These are phyloP conservation scores for Alternaria burnsii DNA, from an alignment of 2,329 filamentous ascomycete species.

Conservation along the genomic window DNA sequence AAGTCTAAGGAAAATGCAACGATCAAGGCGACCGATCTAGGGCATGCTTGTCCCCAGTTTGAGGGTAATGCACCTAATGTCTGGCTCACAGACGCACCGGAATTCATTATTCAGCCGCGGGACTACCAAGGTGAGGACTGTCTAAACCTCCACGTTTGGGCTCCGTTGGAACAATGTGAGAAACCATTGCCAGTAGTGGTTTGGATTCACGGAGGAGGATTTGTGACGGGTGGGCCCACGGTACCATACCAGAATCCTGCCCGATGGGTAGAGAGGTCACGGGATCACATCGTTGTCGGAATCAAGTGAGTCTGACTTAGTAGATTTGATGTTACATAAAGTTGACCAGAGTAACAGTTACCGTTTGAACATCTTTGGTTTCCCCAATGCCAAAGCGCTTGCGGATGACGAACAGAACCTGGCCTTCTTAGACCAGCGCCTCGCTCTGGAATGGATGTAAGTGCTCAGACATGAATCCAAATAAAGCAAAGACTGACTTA, in stretches of 20 bases:
- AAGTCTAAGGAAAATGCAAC: conserved; percentile 26
- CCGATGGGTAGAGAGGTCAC: conserved; percentile 44
- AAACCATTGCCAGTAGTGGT: conserved; percentile 54
- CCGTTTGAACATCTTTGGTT: conserved; percentile 53
- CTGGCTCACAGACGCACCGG: conserved; percentile 36
- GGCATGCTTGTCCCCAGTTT: conserved; percentile 41
- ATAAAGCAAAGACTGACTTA: conserved; percentile 15
- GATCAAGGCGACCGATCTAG: conserved; percentile 40
- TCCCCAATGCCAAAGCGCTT: conserved; percentile 49
- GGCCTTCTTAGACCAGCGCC: conserved; percentile 52
- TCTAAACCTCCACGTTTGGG: conserved; percentile 58
- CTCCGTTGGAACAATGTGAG: conserved; percentile 37
- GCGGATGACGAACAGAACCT: conserved; percentile 46
- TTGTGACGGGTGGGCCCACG: conserved; percentile 55
- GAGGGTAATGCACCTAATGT: conserved; percentile 27
- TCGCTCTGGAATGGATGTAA: conserved; percentile 49
- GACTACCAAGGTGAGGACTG: conserved; percentile 55
- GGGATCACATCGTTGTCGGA: conserved; percentile 48
- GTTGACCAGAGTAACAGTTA: conserved; percentile 27
- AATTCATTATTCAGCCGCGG: conserved; percentile 30
- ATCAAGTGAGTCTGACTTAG: conserved; percentile 47
- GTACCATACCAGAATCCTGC: conserved; percentile 51
- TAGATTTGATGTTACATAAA: neutral
- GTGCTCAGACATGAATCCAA: neutral
- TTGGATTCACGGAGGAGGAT: conserved; percentile 61